Base-by-base conservation (phyloP, 805 yeast genomes). In the Kluyveromyces starmeri region DNA sequence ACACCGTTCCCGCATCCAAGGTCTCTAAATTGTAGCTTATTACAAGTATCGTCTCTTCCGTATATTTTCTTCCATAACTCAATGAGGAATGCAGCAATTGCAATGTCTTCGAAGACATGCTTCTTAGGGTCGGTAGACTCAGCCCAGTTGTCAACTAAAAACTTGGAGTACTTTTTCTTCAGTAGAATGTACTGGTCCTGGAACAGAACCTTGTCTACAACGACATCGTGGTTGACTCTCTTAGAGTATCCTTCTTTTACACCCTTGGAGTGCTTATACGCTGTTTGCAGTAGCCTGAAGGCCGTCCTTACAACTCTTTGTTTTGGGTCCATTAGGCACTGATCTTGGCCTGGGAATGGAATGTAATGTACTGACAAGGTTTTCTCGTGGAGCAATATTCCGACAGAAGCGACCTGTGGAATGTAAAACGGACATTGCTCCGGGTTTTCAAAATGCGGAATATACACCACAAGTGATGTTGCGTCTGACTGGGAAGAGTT, bases 1-100 rank as follows among this genome's bases (percentile, higher is more conserved):
- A 84, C 65, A 7, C 97, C 97, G 59, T 89, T 89, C 5, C 97
- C 97, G 61, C 97, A 89, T 0, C 97, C 97, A 35, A 89, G 56
- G 60, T 89, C 97, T 44, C 89, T 69, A 53, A 88, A 89, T 47
- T 78, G 78, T 45, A 64, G 59, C 21, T 51, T 55, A 15, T 44
- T 46, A 20, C 52, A 46, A 34, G 59, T 66, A 21, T 55, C 44
- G 8, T 50, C 44, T 12, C 11, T 8, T 15, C 59, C 58, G 43
- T 70, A 71, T 28, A 71, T 67, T 29, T 68, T 62, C 6, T 58
- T 58, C 97, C 97, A 89, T 22, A 83, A 67, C 59, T 84, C 95
- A 18, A 89, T 83, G 41, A 89, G 64, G 47, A 89, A 89, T 0
- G 96, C 95, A 1, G 96, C 96, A 46, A 89, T 88, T 3, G 95